Conservation (phyloP, 805 yeast genomes). For the Cyberlindnera euphorbiiphila region DNA sequence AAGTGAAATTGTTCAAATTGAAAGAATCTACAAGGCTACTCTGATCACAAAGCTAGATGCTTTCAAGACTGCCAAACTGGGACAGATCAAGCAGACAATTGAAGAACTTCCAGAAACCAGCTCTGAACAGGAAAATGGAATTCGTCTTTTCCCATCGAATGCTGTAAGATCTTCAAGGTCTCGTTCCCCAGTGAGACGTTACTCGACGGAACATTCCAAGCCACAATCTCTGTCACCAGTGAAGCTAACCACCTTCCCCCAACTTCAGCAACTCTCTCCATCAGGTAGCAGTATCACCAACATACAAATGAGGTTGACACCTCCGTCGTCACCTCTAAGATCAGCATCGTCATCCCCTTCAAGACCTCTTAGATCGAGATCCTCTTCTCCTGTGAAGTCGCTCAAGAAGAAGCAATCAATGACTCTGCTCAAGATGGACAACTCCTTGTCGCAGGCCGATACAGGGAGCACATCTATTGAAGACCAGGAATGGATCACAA, state of each 20-base stretch:
- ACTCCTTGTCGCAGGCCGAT: slow-evolving; percentile 10
- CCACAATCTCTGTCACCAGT: slow-evolving; percentile 16
- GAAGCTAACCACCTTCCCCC: slow-evolving; percentile 12
- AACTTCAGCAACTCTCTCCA: slow-evolving; percentile 1
- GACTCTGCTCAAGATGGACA: slow-evolving; percentile 27
- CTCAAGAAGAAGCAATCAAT: slow-evolving; percentile 27
- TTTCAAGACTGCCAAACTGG: slow-evolving; percentile 10
- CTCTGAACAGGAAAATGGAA: slow-evolving; percentile 14
- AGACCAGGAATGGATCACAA: slow-evolving; percentile 17
- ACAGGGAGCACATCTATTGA: not conserved
- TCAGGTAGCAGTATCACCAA: not conserved
- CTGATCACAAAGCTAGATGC: slow-evolving; percentile 21
- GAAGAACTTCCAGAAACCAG: slow-evolving; percentile 8
- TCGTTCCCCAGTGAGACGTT: slow-evolving; percentile 23
- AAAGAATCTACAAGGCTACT: slow-evolving; percentile 53
- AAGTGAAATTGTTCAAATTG: slow-evolving; percentile 63
- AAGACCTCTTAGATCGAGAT: slow-evolving; percentile 22
- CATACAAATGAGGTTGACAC: slow-evolving; percentile 15
- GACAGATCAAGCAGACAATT: slow-evolving; percentile 14
- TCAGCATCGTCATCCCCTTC: slow-evolving; percentile 15
- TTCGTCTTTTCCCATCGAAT: slow-evolving; percentile 20
- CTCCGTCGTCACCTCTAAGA: slow-evolving; percentile 13
- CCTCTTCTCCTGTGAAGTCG: slow-evolving; percentile 24
- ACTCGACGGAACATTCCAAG: slow-evolving; percentile 10
- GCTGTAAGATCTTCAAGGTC: slow-evolving; percentile 18